Evolutionary conservation across 2,329 filamentous ascomycete genomes (phyloP), one percentile per base, ranked within the genome.

Genomic region (Hypoxylon sp.): DNA sequence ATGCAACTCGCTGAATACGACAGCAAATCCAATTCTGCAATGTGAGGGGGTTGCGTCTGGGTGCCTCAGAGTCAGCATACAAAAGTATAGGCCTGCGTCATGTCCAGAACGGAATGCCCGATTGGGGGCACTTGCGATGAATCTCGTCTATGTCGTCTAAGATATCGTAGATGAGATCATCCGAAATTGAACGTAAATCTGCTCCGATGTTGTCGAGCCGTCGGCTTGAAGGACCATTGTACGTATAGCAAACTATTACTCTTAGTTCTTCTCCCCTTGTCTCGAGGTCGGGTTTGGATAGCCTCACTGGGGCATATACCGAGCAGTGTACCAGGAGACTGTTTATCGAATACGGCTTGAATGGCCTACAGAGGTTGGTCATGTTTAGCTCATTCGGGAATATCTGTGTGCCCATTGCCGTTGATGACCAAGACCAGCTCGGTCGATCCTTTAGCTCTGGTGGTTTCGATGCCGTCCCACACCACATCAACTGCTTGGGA

Each of bases 401-500:
- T 46, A 46, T 15, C 6, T 20, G 41, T 24, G 2, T 24, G 10
- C 41, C n/a, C 8, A 22, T 22, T 22, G 20, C 41, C 11, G 41
- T 46, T 5, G 41, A 46, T 15, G 41, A 46, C 41, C 41, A 46
- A 1, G 41, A 46, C 41, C 41, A 46, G 41, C 22, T 46, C 4
- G 41, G 41, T 6, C 20, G 19, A 11, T 13, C 10, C 19, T 15
- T 24, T 6, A 46, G 15, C 6, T 46, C 41, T 13, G 41, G 8
- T 1, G 10, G 19, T 24, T 20, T 22, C 22, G 19, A 10, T 24
- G 41, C 6, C 6, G 24, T 46, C 11, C 41, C 41, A 13, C 13
- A 22, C 41, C 41, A 46, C 2, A 46, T 4, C 10, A 46, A 20
- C 41, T 46, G 41, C 8, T 24, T 3, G 4, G 41, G 41, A 46